A percentile compares a stretch with the other conserved stretches of the same genome.
These are phyloP conservation scores for Trichoderma polysporum DNA, from an alignment of 2,329 filamentous ascomycete species.

Conservation along the genomic window DNA sequence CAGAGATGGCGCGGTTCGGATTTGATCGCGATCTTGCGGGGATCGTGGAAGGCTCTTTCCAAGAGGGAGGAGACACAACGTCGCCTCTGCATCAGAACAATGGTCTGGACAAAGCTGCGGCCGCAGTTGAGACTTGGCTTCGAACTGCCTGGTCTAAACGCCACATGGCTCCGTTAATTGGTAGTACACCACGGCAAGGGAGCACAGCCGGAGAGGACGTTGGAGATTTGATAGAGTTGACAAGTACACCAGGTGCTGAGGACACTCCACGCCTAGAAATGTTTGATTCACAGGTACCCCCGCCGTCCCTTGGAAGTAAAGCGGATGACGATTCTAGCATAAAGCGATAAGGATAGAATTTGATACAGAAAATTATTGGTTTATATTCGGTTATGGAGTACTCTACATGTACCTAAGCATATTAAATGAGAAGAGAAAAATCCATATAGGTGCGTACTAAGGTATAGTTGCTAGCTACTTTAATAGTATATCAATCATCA, in stretches of 20 bases:
- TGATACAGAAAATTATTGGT: not conserved
- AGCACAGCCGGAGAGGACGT: conserved; percentile 34
- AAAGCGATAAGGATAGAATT: conserved; percentile 17
- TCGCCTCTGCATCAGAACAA: conserved; percentile 48
- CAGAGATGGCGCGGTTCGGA: conserved; percentile 59
- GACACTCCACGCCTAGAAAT: conserved; percentile 31
- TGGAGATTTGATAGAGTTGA: conserved; percentile 70
- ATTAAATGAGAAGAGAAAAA: too few relatives aligned
- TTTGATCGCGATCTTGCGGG: conserved; percentile 44
- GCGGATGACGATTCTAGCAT: conserved; percentile 10
- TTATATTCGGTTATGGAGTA: not conserved
- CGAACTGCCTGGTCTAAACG: conserved; percentile 73
- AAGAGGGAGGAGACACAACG: conserved; percentile 46
- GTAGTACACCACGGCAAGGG: conserved; percentile 38
- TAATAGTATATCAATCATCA: too few relatives aligned
- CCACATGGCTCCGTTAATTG: conserved; percentile 51
- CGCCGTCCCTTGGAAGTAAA: not conserved
- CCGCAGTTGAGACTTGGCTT: conserved; percentile 87
- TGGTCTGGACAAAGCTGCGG: conserved; percentile 77
- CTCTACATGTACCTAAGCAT: not conserved
- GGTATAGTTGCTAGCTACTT: too few relatives aligned
- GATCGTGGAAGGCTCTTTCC: conserved; percentile 53
- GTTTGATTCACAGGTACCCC: conserved; percentile 9
- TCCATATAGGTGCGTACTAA: too few relatives aligned
- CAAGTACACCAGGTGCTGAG: conserved; percentile 60